These are phyloP conservation scores for Aspergillus udagawae DNA, from an alignment of 2,329 filamentous ascomycete genomes.

Conservation along the genomic window DNA sequence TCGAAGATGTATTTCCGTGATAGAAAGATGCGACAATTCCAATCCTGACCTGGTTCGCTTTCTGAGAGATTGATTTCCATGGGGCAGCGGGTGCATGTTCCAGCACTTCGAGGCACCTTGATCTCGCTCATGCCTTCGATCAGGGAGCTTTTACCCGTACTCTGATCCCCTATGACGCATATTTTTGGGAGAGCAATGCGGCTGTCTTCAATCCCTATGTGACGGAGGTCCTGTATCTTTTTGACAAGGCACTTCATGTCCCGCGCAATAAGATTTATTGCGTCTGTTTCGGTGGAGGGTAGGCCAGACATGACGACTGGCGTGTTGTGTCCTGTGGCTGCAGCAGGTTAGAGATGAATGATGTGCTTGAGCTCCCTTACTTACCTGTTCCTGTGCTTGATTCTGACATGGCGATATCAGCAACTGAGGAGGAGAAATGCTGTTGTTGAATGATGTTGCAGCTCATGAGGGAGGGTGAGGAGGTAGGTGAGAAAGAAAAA, in stretches of 20 bases:
- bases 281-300: slow-evolving; percentile 5
- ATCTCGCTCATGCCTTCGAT: slow-evolving; percentile 63
- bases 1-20: slow-evolving; percentile 61
- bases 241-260: slow-evolving; percentile 37
- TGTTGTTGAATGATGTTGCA: not conserved
- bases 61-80: slow-evolving; percentile 70
- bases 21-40: slow-evolving; percentile 66
- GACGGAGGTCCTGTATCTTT: slow-evolving; percentile 57
- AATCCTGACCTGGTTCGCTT: slow-evolving; percentile 44
- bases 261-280: slow-evolving; percentile 26
- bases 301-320: not conserved
- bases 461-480: not conserved
- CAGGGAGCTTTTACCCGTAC: slow-evolving; percentile 71
- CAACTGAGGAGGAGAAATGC: not conserved
- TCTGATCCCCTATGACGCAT: slow-evolving; percentile 80
- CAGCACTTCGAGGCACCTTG: slow-evolving; percentile 64
- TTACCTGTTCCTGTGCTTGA: not conserved
- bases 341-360: not conserved
- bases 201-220: slow-evolving; percentile 67
- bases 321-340: not conserved
- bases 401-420: not conserved
- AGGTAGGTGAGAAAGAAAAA: not conserved
- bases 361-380: not conserved
- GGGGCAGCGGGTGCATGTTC: slow-evolving; percentile 76
- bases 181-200: slow-evolving; percentile 69